Conservation (phyloP, 768 basidiomycete species). For the Gymnopilus junonius region DNA sequence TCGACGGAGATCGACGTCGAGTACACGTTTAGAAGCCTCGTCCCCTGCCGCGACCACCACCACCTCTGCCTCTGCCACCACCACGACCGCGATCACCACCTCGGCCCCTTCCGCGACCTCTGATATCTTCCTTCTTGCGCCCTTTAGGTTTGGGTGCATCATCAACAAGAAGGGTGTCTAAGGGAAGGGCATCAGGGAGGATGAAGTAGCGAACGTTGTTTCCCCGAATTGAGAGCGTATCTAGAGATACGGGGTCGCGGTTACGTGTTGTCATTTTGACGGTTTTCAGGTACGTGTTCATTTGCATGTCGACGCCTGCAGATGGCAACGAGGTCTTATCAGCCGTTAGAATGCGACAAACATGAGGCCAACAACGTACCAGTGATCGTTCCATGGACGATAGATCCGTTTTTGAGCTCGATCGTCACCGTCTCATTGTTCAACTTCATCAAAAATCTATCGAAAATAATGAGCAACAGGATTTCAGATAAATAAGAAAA, state of each 20-base stretch:
- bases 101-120: conserved; percentile 64
- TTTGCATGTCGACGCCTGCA: conserved; percentile 96
- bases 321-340: background rate
- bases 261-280: conserved; percentile 96
- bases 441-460: conserved; percentile 98
- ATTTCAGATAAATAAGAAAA: background rate
- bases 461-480: conserved; percentile 9
- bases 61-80: conserved; percentile 56
- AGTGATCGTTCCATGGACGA: conserved; percentile 96
- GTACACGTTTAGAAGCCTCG: conserved; percentile 32
- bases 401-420: conserved; percentile 96
- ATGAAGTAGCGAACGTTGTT: conserved; percentile 98
- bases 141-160: conserved; percentile 97
- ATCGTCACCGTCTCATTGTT: conserved; percentile 99
- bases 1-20: background rate
- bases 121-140: conserved; percentile 83
- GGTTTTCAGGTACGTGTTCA: conserved; percentile 99
- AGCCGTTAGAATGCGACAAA: conserved; percentile 2
- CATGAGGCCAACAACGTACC: conserved; percentile 52
- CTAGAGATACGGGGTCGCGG: conserved; percentile 84
- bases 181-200: conserved; percentile 94
- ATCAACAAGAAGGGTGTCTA: conserved; percentile 96
- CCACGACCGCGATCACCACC: conserved; percentile 58
- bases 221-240: conserved; percentile 92
- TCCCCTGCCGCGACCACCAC: conserved; percentile 53